Percentiles rank a stretch among this genome's conserved stretches.
Evolutionary conservation across 2,329 filamentous ascomycete species (phyloP).

Genomic region (Pestalotiopsis sp.): DNA sequence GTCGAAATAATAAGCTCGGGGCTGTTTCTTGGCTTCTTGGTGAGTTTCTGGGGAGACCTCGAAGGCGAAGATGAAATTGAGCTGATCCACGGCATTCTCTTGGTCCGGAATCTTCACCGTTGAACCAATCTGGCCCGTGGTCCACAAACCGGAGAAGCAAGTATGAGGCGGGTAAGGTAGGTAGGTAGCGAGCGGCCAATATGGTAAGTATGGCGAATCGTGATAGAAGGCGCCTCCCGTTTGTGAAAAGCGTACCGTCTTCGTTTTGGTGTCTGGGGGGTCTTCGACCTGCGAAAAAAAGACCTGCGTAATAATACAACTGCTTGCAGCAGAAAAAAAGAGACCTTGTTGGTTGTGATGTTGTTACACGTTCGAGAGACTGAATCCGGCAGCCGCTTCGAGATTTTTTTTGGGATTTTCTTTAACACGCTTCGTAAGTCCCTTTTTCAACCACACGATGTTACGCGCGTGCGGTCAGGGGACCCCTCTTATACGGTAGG

Average conservation of each 20-base stretch:
- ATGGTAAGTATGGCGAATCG: too few relatives aligned
- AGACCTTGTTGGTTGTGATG: not conserved
- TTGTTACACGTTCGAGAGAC: not conserved
- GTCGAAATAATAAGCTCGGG: not conserved
- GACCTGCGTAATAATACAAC: not conserved
- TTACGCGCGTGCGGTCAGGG: not conserved
- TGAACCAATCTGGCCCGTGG: not conserved
- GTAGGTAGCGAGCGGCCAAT: not conserved
- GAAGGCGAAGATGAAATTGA: not conserved
- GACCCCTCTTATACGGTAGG: not conserved
- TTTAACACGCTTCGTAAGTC: too few relatives aligned
- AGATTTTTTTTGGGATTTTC: not conserved
- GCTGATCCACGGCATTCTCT: not conserved
- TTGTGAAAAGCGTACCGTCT: not conserved
- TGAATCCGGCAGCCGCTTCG: not conserved
- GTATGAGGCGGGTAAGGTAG: not conserved
- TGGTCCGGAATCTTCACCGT: not conserved
- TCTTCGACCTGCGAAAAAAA: not conserved
- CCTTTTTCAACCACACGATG: too few relatives aligned
- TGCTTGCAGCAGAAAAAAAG: not conserved
- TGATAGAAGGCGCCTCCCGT: not conserved
- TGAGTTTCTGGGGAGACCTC: not conserved
- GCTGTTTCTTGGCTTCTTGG: not conserved
- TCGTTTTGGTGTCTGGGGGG: not conserved
- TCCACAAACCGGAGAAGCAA: not conserved